phyloP scores from a whole-genome alignment of 2,329 filamentous ascomycete genomes.

The Aspergillus clavatus region DNA sequence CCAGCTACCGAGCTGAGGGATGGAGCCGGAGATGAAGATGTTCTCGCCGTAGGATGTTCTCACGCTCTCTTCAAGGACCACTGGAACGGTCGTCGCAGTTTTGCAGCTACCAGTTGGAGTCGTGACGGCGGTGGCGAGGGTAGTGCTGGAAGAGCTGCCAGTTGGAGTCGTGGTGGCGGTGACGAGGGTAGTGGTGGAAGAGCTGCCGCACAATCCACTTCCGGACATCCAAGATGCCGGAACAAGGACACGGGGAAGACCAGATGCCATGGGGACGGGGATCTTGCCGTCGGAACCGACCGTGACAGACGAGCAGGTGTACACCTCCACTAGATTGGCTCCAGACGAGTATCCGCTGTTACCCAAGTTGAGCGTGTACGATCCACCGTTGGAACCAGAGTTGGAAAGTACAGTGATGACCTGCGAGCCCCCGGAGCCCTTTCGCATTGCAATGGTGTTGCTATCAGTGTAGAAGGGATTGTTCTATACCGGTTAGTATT shows the following conservation, averaged over 20 bases:
- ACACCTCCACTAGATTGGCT: slow-evolving; percentile 23
- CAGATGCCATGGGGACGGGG: slow-evolving; percentile 15
- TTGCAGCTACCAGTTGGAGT: background rate
- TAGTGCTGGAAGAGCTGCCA: too few species aligned
- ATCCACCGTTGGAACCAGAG: background rate
- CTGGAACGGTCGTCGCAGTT: background rate
- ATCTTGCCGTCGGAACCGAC: slow-evolving; percentile 16
- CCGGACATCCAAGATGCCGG: slow-evolving; percentile 17
- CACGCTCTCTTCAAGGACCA: background rate
- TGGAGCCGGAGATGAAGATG: background rate
- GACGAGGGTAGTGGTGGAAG: too few species aligned
- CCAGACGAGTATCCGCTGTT: background rate
- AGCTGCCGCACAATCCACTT: slow-evolving; percentile 18
- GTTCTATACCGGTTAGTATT: too few species aligned
- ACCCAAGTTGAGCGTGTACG: background rate
- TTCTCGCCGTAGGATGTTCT: background rate
- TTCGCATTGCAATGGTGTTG: too few species aligned
- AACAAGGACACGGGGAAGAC: slow-evolving; percentile 22
- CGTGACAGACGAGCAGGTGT: slow-evolving; percentile 28
- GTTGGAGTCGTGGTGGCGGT: too few species aligned
- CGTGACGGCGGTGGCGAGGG: background rate
- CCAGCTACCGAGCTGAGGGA: background rate
- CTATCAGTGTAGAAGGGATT: too few species aligned
- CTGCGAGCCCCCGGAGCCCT: too few species aligned
- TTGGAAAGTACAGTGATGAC: too few species aligned